Conservation (phyloP, 1,284 basidiomycete species). For the Hemileia vastatrix region DNA sequence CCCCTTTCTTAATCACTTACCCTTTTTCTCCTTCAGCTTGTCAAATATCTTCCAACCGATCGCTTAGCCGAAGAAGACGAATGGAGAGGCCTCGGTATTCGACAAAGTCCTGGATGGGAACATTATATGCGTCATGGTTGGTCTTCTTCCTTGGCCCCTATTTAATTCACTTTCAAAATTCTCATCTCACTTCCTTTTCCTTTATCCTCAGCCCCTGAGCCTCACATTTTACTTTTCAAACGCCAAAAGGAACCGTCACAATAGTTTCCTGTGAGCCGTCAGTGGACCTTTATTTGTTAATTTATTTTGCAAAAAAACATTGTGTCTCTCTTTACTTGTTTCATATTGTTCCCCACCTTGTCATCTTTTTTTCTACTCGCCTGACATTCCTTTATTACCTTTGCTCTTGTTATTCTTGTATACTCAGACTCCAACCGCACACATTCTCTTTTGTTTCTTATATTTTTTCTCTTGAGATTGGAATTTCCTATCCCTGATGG, state of each 20-base stretch:
- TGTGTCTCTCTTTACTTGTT: too few species aligned
- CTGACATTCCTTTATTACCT: too few species aligned
- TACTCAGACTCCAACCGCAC: too few species aligned
- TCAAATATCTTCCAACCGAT: slow-evolving; percentile 25
- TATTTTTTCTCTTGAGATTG: too few species aligned
- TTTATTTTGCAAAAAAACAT: too few species aligned
- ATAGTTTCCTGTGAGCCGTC: too few species aligned
- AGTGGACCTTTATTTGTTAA: too few species aligned
- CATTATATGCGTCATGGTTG: slow-evolving; percentile 21
- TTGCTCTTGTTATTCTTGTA: too few species aligned
- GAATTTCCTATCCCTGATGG: too few species aligned
- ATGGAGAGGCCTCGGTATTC: slow-evolving; percentile 25
- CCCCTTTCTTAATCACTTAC: neutral
- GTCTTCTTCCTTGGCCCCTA: neutral
- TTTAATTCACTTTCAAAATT: neutral
- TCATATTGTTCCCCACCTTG: too few species aligned
- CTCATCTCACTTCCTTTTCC: neutral
- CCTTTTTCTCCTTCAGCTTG: slow-evolving; percentile 9
- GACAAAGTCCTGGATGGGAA: slow-evolving; percentile 24
- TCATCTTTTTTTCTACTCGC: too few species aligned
- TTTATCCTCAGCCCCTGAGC: slow-evolving; percentile 13
- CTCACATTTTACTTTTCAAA: slow-evolving; percentile 18
- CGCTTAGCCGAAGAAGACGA: slow-evolving; percentile 24
- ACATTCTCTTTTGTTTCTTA: too few species aligned
- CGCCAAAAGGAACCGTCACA: slow-evolving; percentile 20